A percentile compares a stretch with the other conserved stretches of the same genome.
These are phyloP conservation scores for Amaranthus hypochondriacus DNA, from an alignment of 148 eudicot species.

Conservation along the genomic window DNA sequence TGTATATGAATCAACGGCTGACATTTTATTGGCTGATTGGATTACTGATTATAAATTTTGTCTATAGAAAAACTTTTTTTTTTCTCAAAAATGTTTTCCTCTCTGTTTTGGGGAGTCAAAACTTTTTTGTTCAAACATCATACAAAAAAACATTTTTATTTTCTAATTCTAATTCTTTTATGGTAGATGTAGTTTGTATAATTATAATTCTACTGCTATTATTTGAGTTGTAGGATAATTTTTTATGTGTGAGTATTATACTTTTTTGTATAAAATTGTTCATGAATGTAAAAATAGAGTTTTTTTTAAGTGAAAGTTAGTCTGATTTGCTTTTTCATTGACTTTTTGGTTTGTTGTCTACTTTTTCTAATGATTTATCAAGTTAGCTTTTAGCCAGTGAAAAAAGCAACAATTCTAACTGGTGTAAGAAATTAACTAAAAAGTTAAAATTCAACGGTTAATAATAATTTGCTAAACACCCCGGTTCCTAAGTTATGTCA, in stretches of 20 bases:
- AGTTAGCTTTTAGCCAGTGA: too few relatives aligned
- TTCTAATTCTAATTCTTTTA: background rate
- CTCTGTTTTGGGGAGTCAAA: background rate
- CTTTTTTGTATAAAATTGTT: background rate
- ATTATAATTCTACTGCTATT: background rate
- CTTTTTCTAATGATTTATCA: too few relatives aligned
- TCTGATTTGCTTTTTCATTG: too few relatives aligned
- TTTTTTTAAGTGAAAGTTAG: too few relatives aligned
- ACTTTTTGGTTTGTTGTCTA: too few relatives aligned
- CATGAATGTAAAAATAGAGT: background rate
- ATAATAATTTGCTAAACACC: too few relatives aligned
- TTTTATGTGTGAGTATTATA: background rate
- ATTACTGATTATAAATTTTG: too few relatives aligned
- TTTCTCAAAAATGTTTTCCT: background rate
- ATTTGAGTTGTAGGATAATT: background rate
- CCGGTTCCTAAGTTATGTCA: too few relatives aligned
- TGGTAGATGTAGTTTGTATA: background rate
- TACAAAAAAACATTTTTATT: background rate
- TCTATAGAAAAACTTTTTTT: too few relatives aligned
- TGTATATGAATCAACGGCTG: slow-evolving; percentile 12
- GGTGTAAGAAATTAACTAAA: too few relatives aligned
- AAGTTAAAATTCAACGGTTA: too few relatives aligned
- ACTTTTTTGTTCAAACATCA: background rate
- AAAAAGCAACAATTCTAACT: too few relatives aligned
- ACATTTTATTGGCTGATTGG: slow-evolving; percentile 15